Evolutionary conservation across 2,329 filamentous ascomycete species (phyloP).

Genomic region (Neonectria magnoliae): DNA sequence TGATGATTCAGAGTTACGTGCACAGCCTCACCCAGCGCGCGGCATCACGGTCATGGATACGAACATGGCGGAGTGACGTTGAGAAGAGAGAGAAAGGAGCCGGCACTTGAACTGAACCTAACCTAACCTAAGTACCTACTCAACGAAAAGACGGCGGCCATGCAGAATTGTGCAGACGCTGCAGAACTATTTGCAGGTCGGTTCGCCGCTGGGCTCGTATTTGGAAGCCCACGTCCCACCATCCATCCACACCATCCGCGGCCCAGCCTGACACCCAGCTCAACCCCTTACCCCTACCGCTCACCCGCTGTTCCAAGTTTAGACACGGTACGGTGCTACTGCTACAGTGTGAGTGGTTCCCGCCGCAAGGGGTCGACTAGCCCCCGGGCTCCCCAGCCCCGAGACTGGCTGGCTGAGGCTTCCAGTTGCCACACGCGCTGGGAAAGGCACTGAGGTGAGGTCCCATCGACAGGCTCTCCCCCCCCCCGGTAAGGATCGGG

Average conservation of each 20-base stretch:
- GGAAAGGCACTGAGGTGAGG: neutral
- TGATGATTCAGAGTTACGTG: constrained; percentile 1
- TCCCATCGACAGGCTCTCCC: neutral
- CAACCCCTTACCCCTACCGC: constrained; percentile 20
- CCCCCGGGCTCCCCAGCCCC: neutral
- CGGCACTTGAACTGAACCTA: constrained; percentile 3
- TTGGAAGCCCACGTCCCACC: constrained; percentile 15
- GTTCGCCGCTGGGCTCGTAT: constrained; percentile 27
- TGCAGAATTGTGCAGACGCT: neutral
- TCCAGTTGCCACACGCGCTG: constrained; percentile 15
- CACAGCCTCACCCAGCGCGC: constrained; percentile 13
- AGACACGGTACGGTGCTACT: constrained; percentile 25
- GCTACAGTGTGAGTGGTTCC: constrained; percentile 25
- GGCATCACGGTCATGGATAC: constrained; percentile 20
- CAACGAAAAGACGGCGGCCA: neutral
- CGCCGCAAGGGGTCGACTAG: constrained; percentile 8
- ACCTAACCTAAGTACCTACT: neutral
- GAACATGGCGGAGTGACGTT: constrained; percentile 13
- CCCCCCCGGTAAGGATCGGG: constrained; percentile 28
- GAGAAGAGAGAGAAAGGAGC: neutral
- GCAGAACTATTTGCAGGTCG: constrained; percentile 5
- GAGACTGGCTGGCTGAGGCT: constrained; percentile 13
- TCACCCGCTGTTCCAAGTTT: constrained; percentile 32
- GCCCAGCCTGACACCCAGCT: neutral
- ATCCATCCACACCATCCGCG: constrained; percentile 6